Percentiles rank a stretch among this genome's conserved stretches.
phyloP scores from a whole-genome alignment of 2,329 filamentous ascomycete genomes.

The Westerdykella ornata region DNA sequence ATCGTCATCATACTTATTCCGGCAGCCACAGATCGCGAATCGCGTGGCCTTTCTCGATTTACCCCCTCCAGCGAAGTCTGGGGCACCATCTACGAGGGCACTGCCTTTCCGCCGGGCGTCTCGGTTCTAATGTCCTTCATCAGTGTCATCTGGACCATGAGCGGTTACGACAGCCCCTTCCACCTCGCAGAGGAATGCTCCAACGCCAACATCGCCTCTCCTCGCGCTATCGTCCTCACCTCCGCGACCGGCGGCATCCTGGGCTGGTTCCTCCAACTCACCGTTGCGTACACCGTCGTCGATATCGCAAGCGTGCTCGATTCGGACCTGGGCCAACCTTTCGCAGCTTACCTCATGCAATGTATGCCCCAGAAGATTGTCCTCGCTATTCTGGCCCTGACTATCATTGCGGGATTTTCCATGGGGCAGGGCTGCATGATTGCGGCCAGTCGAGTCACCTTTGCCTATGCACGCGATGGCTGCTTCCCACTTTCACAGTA shows the following conservation, averaged over 20 bases:
- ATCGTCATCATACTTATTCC: constrained; percentile 64
- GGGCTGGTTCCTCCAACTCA: constrained; percentile 67
- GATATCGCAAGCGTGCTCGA: constrained; percentile 54
- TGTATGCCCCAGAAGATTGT: constrained; percentile 52
- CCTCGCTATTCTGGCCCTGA: constrained; percentile 57
- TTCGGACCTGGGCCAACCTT: constrained; percentile 61
- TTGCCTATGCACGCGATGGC: constrained; percentile 65
- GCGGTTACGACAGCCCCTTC: constrained; percentile 63
- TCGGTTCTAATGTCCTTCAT: constrained; percentile 66
- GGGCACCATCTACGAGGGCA: constrained; percentile 59
- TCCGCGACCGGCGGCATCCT: constrained; percentile 47
- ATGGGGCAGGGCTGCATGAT: constrained; percentile 72
- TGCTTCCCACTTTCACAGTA: constrained; percentile 57
- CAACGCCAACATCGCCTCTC: constrained; percentile 63
- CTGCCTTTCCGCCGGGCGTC: constrained; percentile 61
- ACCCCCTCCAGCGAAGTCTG: constrained; percentile 55
- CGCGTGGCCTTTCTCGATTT: constrained; percentile 53
- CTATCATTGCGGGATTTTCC: constrained; percentile 62
- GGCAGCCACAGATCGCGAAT: constrained; percentile 47
- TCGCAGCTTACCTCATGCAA: constrained; percentile 63
- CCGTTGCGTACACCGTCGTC: constrained; percentile 65
- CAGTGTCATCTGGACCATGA: constrained; percentile 62
- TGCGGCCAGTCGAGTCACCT: constrained; percentile 59
- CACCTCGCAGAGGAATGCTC: constrained; percentile 70
- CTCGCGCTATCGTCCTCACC: constrained; percentile 65